Evolutionary conservation across 805 yeast genomes (phyloP).

Genomic region (Grigorovia yakushimaensis): DNA sequence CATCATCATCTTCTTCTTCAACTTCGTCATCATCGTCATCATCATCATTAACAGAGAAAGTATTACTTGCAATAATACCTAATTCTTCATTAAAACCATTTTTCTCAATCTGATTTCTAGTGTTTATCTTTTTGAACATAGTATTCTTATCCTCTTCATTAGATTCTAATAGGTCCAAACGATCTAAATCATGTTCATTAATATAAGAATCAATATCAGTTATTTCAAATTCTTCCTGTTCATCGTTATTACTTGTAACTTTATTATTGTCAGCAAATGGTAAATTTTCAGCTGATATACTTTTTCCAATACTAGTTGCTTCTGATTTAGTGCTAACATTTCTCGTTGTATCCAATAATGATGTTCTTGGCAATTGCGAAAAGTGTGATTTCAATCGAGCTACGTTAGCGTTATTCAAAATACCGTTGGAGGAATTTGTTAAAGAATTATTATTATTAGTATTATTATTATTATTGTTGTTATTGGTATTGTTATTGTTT

Average conservation of each 20-base stretch:
- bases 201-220: slow-evolving; percentile 27
- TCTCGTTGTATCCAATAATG: slow-evolving; percentile 6
- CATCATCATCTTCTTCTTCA: slow-evolving; percentile 2
- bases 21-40: neutral
- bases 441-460: neutral
- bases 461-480: neutral
- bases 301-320: slow-evolving; percentile 1
- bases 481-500: neutral
- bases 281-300: neutral
- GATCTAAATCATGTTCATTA: slow-evolving; percentile 24
- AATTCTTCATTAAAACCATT: slow-evolving; percentile 1
- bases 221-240: slow-evolving; percentile 7
- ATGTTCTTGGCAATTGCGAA: slow-evolving; percentile 6
- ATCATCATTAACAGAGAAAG: slow-evolving; percentile 2
- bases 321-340: slow-evolving; percentile 7
- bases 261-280: neutral
- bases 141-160: slow-evolving; percentile 4
- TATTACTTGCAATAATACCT: slow-evolving; percentile 3
- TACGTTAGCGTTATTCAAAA: slow-evolving; percentile 6
- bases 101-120: neutral
- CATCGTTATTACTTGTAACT: slow-evolving; percentile 1
- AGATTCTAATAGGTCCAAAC: slow-evolving; percentile 12
- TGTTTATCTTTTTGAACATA: slow-evolving; percentile 1
- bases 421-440: neutral
- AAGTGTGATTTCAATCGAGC: slow-evolving; percentile 13